Base-by-base conservation (phyloP, 192 early-diverging fungal species). In the Lobosporangium transversale region DNA sequence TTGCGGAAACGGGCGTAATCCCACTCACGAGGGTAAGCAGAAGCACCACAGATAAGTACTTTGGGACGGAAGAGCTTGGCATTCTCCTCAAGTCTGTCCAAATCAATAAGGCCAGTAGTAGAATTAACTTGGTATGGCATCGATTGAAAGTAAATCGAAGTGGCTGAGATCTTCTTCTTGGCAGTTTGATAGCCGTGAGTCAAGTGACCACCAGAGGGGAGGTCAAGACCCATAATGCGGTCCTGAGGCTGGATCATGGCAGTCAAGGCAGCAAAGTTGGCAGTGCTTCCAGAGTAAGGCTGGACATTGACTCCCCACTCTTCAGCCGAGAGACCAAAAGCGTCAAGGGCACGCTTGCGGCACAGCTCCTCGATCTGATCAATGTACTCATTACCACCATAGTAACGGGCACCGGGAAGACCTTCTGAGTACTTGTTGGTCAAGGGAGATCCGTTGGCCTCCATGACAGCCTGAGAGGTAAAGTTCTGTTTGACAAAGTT, bases 371-470 rank as follows among this genome's bases (percentile, higher is more conserved):
- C 98, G 55, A 99, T 83, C 80, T 91, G 82, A 82, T 99, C 98
- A 74, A 99, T 92, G 86, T 86, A 91, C 88, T 99, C 95, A 87
- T 99, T 99, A 76, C 98, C 98, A 79, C 98, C 98, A 70, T 99
- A 99, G 90, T 98, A 99, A 76, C 98, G 92, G 48, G 94, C 94
- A 24, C 98, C 98, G 30, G 98, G 98, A 42, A 98, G 94, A 83
- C 97, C 97, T 84, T 99, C 98, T 26, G 97, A 98, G 86, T 99
- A 99, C 86, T 99, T 99, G 94, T 99, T 99, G 80, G 98, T 99
- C 81, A 99, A 87, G 18, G 96, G 90, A 29, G 97, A 95, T 37
- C 97, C 98, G 79, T 99, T 99, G 55, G 98, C 98, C 86, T 99
- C 98, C 92, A 99, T 98, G 54, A 96, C 97, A 42, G 98, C 96